phyloP scores from a whole-genome alignment of 176 grass and related monocot species.

The Rhipidocladum racemiflorum region DNA sequence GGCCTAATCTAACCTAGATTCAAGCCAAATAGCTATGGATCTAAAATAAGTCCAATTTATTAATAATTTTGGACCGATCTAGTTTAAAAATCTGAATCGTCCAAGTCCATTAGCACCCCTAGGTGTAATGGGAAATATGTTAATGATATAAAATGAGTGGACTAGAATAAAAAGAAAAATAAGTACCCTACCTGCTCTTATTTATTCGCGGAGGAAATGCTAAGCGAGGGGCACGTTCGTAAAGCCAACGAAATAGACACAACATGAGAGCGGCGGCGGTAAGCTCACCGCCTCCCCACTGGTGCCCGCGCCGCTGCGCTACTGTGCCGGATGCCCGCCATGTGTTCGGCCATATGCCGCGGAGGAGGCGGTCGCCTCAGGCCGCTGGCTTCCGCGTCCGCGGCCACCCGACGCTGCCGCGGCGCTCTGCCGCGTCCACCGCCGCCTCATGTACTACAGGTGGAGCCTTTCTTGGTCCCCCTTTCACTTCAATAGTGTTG shows the following conservation, averaged over 20 bases:
- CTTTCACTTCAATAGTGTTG: neutral
- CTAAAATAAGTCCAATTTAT: too few species aligned
- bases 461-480: neutral
- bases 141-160: neutral
- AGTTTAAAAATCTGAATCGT: too few species aligned
- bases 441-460: conserved; percentile 36
- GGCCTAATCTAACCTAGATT: too few species aligned
- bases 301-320: neutral
- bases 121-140: neutral
- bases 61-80: too few species aligned
- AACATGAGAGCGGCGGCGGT: conserved; percentile 32
- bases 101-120: too few species aligned
- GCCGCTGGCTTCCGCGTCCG: neutral
- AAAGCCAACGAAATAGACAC: neutral
- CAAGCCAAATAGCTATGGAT: too few species aligned
- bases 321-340: conserved; percentile 23
- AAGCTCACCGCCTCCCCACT: neutral
- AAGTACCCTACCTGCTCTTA: neutral
- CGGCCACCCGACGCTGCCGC: too few species aligned
- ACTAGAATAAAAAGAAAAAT: neutral
- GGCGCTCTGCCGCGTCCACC: too few species aligned
- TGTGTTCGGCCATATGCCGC: conserved; percentile 43
- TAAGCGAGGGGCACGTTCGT: neutral
- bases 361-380: neutral
- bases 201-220: neutral